Evolutionary conservation across 129 eudicot species (phyloP).

Genomic region (Centella asiatica): DNA sequence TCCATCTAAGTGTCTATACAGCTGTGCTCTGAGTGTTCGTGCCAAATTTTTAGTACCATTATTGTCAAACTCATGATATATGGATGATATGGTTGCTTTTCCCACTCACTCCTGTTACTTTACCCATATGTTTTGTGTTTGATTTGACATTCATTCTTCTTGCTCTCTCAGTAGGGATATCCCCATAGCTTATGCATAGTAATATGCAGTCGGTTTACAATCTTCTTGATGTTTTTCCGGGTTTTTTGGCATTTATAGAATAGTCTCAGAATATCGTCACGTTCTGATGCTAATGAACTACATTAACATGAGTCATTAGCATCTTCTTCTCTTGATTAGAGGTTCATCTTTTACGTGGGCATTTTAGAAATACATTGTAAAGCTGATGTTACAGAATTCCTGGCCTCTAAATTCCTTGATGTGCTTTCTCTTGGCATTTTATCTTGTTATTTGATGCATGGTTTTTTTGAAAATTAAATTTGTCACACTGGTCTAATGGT

Average conservation of each 20-base stretch:
- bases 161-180: too few relatives aligned
- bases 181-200: conserved; percentile 17
- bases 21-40: conserved; percentile 32
- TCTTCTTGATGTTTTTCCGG: conserved; percentile 15
- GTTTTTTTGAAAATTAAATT: too few relatives aligned
- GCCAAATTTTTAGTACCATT: conserved; percentile 18
- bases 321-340: background rate
- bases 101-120: too few relatives aligned
- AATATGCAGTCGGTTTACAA: conserved; percentile 11
- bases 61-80: conserved; percentile 18
- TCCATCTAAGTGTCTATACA: conserved; percentile 26
- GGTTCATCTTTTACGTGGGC: background rate
- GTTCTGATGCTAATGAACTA: background rate
- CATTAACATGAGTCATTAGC: background rate
- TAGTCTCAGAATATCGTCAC: background rate
- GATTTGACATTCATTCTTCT: conserved; percentile 19
- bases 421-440: too few relatives aligned
- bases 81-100: conserved; percentile 24
- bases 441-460: too few relatives aligned
- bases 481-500: too few relatives aligned
- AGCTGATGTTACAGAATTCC: too few relatives aligned
- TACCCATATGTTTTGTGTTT: too few relatives aligned
- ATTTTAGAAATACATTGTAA: too few relatives aligned
- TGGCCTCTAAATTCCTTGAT: too few relatives aligned
- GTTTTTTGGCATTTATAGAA: too few relatives aligned